Evolutionary conservation across 2,329 filamentous ascomycete genomes (phyloP).

Genomic region (Chaetomium olivaceum): DNA sequence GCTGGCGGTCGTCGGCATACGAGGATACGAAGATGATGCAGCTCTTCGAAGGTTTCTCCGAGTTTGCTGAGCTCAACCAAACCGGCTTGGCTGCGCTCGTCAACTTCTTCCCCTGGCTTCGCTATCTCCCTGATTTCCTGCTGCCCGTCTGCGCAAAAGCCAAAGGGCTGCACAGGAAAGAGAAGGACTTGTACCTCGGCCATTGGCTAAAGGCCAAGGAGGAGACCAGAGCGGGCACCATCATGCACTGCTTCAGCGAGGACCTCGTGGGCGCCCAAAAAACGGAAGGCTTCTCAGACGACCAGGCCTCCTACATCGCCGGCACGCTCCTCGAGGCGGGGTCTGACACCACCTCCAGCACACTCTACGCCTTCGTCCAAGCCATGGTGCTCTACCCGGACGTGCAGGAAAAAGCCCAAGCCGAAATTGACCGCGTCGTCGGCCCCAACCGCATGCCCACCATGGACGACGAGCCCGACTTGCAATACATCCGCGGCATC

Average conservation of each 20-base stretch:
- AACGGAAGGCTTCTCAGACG: conserved; percentile 35
- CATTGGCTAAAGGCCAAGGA: conserved; percentile 46
- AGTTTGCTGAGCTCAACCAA: conserved; percentile 46
- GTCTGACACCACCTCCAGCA: conserved; percentile 47
- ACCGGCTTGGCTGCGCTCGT: conserved; percentile 46
- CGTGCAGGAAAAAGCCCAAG: conserved; percentile 45
- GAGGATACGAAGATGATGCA: conserved; percentile 47
- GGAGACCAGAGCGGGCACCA: conserved; percentile 33
- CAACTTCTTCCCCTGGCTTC: conserved; percentile 49
- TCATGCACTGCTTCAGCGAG: conserved; percentile 34
- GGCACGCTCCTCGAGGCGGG: conserved; percentile 44
- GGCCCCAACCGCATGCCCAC: conserved; percentile 43
- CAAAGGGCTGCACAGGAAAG: conserved; percentile 44
- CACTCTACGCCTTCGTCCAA: conserved; percentile 46
- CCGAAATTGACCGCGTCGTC: conserved; percentile 45
- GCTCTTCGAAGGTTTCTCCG: conserved; percentile 42
- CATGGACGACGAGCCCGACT: conserved; percentile 40
- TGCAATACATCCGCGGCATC: conserved; percentile 47
- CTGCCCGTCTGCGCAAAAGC: conserved; percentile 43
- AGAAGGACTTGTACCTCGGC: conserved; percentile 44
- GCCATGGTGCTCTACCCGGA: conserved; percentile 49
- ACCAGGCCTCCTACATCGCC: conserved; percentile 39
- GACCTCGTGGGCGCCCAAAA: conserved; percentile 31
- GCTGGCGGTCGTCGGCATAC: conserved; percentile 46
- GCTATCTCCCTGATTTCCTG: conserved; percentile 46